Conservation (phyloP, 495 filamentous ascomycete genomes). For the Collariella sp. region DNA sequence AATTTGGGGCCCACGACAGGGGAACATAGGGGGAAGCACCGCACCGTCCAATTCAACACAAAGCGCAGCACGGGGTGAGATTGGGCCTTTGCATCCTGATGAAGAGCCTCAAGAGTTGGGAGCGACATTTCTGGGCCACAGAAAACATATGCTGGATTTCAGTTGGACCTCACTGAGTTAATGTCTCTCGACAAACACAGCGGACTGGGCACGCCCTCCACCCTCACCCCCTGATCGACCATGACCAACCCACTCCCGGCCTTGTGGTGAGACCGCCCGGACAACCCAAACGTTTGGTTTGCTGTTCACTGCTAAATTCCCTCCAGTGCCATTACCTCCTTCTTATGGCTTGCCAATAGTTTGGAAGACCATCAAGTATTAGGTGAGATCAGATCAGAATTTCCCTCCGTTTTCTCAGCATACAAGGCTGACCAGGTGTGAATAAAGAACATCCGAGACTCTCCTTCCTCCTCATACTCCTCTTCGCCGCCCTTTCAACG, state of each 20-base stretch:
- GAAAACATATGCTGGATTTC: background rate
- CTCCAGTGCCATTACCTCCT: slow-evolving; percentile 35
- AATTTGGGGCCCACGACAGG: too few relatives aligned
- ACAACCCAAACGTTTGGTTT: background rate
- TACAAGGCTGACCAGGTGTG: background rate
- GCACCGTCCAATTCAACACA: background rate
- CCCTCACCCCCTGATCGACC: background rate
- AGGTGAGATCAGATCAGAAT: slow-evolving; percentile 26
- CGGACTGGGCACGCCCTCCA: background rate
- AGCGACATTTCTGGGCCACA: background rate
- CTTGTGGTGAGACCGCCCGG: slow-evolving; percentile 28
- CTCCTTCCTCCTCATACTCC: slow-evolving; percentile 31
- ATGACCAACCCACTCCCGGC: slow-evolving; percentile 32
- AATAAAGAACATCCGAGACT: slow-evolving; percentile 34
- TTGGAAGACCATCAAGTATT: slow-evolving; percentile 40
- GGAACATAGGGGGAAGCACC: too few relatives aligned
- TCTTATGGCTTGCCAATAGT: slow-evolving; percentile 36
- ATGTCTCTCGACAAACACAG: background rate
- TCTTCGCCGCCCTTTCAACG: slow-evolving; percentile 29
- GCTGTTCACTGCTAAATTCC: background rate
- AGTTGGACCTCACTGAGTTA: background rate
- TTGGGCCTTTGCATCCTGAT: background rate
- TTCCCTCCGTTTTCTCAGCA: background rate
- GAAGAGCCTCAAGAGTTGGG: background rate
- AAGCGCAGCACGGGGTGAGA: background rate